Evolutionary conservation across 169 alveolate species (phyloP).

Genomic region (Theileria annulata): DNA sequence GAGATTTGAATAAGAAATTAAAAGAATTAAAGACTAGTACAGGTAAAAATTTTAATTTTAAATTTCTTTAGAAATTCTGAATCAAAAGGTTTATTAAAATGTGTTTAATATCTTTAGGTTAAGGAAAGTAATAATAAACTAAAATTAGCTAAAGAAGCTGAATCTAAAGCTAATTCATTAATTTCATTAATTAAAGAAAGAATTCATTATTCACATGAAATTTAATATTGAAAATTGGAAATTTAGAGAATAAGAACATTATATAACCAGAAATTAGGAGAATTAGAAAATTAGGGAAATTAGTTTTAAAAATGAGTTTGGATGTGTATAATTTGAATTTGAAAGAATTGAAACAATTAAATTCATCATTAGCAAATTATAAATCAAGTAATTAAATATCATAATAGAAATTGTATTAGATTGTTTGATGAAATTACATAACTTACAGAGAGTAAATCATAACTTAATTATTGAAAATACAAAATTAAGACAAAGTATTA

Average conservation of each 20-base stretch:
- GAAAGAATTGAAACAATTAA: constrained; percentile 27
- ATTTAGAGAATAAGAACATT: no score
- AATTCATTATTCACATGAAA: constrained; percentile 33
- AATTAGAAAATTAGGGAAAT: no score
- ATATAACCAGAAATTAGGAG: no score
- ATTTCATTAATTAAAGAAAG: constrained; percentile 40
- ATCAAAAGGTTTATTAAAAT: neutral
- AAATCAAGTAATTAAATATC: constrained; percentile 15
- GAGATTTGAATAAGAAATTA: constrained; percentile 23
- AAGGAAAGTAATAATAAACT: constrained; percentile 15
- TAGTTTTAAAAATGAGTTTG: constrained; percentile 42
- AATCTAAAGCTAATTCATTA: constrained; percentile 22
- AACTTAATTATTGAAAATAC: constrained; percentile 46
- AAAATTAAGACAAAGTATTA: constrained; percentile 25
- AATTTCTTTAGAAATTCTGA: neutral
- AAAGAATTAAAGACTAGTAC: constrained; percentile 18
- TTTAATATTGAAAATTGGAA: no score
- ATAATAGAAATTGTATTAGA: no score
- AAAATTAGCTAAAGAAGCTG: constrained; percentile 21
- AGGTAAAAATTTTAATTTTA: constrained; percentile 26
- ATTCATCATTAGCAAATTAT: constrained; percentile 21
- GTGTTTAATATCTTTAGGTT: neutral
- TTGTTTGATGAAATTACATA: constrained; percentile 39
- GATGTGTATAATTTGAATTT: constrained; percentile 32
- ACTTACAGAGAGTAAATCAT: constrained; percentile 49